Evolutionary conservation across 177 flowering plant genomes (phyloP), one percentile per base, ranked within the genome.

Genomic region (Tripterygium wilfordii): DNA sequence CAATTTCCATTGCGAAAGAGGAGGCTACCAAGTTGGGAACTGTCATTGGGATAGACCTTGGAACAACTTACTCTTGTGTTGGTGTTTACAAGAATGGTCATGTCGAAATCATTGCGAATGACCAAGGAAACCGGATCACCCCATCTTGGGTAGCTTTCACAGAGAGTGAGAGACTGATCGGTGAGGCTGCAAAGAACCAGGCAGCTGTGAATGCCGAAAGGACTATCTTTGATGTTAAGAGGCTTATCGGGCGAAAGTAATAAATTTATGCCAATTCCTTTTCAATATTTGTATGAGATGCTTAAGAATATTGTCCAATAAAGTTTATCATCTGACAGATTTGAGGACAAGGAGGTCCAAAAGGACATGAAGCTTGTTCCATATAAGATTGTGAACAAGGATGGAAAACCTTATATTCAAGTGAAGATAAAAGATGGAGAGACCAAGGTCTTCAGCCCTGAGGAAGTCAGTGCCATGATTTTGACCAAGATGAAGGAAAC

Each of bases 41-140:
- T 24, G 79, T 74, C 14, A 74, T 77, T 22, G 79, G 79, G 13
- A 75, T 75, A 26, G 74, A 72, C 29, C 70, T 68, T 36, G 76
- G 76, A 8, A 70, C 73, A 40, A 76, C 80, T 7, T 78, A 78
- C 41, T 78, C 84, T 12, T 80, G 86, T 72, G 86, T 80, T 49
- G 86, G 86, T 57, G 86, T 80, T 30, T 80, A 80, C 60, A 77
- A 60, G 71, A 77, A 74, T 26, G 78, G 85, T 9, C 79, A 74
- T 66, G 82, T 79, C 10, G 82, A 79, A 42, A 79, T 79, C 48
- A 79, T 79, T 59, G 80, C 82, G 36, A 79, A 79, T 54, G 85
- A 76, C 70, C 85, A 79, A 56, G 86, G 86, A 30, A 80, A 80
- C 62, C 71, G 82, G 10, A 79, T 79, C 45, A 80, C 82, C 40